A percentile compares a stretch with the other conserved stretches of the same genome.
These are phyloP conservation scores for Apium graveolens DNA, from an alignment of 129 eudicot genomes.

Conservation along the genomic window DNA sequence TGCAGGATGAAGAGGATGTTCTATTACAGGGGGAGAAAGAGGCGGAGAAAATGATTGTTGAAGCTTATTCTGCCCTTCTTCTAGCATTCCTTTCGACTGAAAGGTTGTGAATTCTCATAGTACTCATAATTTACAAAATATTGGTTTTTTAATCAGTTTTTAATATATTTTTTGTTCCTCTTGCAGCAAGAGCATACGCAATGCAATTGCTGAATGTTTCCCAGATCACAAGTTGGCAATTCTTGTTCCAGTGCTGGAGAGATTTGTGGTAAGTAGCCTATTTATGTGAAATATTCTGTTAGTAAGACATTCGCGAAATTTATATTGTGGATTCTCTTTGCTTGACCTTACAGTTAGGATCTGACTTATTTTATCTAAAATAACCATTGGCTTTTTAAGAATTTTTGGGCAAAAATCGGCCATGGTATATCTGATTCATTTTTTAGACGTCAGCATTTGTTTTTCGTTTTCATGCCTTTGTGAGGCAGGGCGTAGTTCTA, in stretches of 20 bases:
- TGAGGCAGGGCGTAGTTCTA: not conserved
- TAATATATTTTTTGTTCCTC: slow-evolving; percentile 3
- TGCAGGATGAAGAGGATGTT: slow-evolving; percentile 73
- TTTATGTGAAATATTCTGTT: not conserved
- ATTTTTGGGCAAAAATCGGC: not conserved
- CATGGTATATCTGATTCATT: not conserved
- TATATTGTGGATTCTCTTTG: not conserved
- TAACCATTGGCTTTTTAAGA: not conserved
- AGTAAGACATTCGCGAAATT: not conserved
- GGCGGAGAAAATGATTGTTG: slow-evolving; percentile 93
- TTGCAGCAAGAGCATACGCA: slow-evolving; percentile 68
- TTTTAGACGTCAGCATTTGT: not conserved
- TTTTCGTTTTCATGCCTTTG: not conserved
- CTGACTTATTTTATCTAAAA: not conserved
- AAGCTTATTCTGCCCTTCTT: slow-evolving; percentile 95
- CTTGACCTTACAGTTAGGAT: not conserved
- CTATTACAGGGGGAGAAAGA: slow-evolving; percentile 85
- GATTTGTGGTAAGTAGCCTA: slow-evolving; percentile 76
- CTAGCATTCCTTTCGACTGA: slow-evolving; percentile 93
- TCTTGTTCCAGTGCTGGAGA: slow-evolving; percentile 90
- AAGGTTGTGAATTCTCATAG: slow-evolving; percentile 35
- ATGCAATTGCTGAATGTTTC: slow-evolving; percentile 70
- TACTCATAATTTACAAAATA: not conserved
- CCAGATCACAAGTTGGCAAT: slow-evolving; percentile 56
- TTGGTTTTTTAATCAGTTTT: not conserved